These are phyloP conservation scores for Austropuccinia psidii DNA, from an alignment of 1,284 basidiomycete species.

Conservation along the genomic window DNA sequence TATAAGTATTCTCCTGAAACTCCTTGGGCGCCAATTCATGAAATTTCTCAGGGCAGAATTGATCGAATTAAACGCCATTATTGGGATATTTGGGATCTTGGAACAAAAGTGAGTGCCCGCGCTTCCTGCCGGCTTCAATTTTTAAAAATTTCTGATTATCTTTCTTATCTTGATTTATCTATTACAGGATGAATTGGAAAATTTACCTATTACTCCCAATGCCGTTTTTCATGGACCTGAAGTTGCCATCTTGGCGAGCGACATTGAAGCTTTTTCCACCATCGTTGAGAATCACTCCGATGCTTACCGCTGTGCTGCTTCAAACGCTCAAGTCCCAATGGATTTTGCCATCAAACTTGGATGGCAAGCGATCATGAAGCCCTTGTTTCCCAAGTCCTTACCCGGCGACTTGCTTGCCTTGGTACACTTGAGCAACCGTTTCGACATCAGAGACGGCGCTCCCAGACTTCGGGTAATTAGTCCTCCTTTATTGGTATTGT, in stretches of 20 bases:
- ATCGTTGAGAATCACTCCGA: conserved; percentile 60
- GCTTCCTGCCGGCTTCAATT: background rate
- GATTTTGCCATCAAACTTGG: conserved; percentile 98
- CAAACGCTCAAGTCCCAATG: conserved; percentile 78
- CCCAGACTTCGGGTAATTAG: conserved; percentile 29
- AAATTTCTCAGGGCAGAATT: conserved; percentile 14
- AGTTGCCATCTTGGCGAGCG: conserved; percentile 64
- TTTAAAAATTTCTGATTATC: background rate
- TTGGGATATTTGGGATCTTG: conserved; percentile 94
- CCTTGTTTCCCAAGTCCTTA: conserved; percentile 84
- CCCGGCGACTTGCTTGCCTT: conserved; percentile 90
- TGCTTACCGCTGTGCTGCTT: conserved; percentile 63
- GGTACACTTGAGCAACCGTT: conserved; percentile 88
- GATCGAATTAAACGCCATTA: conserved; percentile 48
- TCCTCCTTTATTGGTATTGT: background rate
- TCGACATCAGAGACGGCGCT: conserved; percentile 23
- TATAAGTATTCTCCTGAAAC: conserved; percentile 36
- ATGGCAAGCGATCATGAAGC: conserved; percentile 96
- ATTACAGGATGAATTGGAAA: conserved; percentile 58
- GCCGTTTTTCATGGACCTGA: conserved; percentile 67
- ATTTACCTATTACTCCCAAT: conserved; percentile 63
- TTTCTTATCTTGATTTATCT: conserved; percentile 17
- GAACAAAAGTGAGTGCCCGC: conserved; percentile 47
- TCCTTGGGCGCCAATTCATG: conserved; percentile 37
- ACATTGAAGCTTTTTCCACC: conserved; percentile 81